Base-by-base conservation (phyloP, 2,329 filamentous ascomycete species). In the Diaporthe ilicicola region DNA sequence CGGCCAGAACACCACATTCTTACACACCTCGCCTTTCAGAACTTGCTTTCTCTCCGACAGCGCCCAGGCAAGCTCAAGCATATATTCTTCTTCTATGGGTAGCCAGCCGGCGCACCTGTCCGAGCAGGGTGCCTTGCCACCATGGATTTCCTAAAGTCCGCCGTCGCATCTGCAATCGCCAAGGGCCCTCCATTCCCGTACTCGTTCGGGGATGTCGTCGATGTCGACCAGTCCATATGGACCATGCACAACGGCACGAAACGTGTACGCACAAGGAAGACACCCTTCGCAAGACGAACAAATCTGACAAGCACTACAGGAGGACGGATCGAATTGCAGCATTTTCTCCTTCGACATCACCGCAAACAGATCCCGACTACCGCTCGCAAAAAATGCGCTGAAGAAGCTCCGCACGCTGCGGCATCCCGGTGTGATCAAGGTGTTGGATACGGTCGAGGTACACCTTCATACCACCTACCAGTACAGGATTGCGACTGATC, bases 81-180 rank as follows among this genome's bases (percentile, higher is more conserved):
- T 53, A 51, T 59, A 56, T 64, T 67, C 56, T 53, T 65, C 56
- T 62, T 72, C 44, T 61, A 69, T 70, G 62, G 70, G 68, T 69
- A 53, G 67, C 34, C 51, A 42, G 42, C 17, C 59, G 32, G 44
- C 64, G 39, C 56, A 24, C 37, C 42, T 54, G 55, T 56, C 42
- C 64, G 46, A 51, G 42, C 64, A 56, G 67, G 68, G 56, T 53
- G 37, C n/a, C 61, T 56, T 29, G 34, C 42, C 70, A 72, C 76
- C 76, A 99, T 99, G 96, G 95, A 99, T 81, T 98, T 98, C 79
- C 89, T 99, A 79, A 98, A 98, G 84, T 98, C 95, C 73, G 96
- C 96, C 66, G 94, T 98, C 79, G 95, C 95, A 55, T 98, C 96
- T 73, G 95, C 95, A 76, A 98, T 99, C 78, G 94, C 96, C 55